Conservation (phyloP, 148 eudicot genomes). For the Dianthus caryophyllus region DNA sequence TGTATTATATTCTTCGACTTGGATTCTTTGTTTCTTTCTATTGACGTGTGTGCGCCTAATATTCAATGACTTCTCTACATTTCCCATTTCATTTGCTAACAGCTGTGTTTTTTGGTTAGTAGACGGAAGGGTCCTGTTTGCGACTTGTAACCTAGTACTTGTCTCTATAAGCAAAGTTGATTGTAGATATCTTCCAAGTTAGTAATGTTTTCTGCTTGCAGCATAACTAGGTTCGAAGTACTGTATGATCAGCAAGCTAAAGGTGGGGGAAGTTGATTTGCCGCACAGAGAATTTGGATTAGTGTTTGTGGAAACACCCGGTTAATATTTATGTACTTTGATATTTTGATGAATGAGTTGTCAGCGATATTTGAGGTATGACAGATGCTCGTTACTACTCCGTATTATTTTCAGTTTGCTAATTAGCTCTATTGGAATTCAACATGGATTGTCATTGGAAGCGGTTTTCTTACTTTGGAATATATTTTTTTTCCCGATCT, state of each 20-base stretch:
- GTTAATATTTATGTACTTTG: background rate
- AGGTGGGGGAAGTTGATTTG: background rate
- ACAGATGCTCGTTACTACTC: background rate
- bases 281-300: background rate
- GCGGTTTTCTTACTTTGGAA: background rate
- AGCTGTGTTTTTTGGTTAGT: background rate
- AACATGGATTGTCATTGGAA: background rate
- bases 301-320: background rate
- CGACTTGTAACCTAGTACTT: background rate
- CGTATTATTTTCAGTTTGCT: background rate
- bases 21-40: background rate
- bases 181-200: background rate
- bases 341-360: background rate
- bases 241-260: constrained; percentile 35
- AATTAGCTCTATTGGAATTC: background rate
- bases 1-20: background rate
- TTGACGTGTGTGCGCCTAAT: no score
- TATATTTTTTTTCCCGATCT: background rate
- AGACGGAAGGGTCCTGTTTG: background rate
- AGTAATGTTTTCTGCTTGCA: constrained; percentile 34
- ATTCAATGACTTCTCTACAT: background rate
- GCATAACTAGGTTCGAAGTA: constrained; percentile 65
- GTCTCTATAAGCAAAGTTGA: background rate
- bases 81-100: background rate
- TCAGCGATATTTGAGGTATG: background rate